These are phyloP conservation scores for Coemansia sp. DNA, from an alignment of 192 early-diverging fungal species.

Conservation along the genomic window DNA sequence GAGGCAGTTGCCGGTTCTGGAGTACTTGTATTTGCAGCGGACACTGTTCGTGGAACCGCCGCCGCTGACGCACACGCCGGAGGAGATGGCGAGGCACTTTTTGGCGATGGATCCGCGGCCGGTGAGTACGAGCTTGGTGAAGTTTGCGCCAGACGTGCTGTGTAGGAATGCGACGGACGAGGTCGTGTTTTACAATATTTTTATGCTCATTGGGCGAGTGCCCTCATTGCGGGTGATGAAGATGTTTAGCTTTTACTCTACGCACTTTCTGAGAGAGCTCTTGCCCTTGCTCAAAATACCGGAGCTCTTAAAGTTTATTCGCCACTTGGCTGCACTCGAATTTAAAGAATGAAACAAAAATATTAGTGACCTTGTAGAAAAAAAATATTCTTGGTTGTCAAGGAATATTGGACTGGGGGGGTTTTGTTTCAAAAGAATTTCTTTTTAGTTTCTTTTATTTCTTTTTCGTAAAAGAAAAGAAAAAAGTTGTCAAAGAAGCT, in stretches of 20 bases:
- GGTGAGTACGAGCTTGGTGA: constrained; percentile 31
- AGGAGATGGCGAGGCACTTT: constrained; percentile 29
- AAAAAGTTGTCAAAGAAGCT: too few species aligned
- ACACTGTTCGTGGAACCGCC: constrained; percentile 21
- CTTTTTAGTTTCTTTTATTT: too few species aligned
- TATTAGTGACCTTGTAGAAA: too few species aligned
- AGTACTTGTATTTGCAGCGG: constrained; percentile 28
- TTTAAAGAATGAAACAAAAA: constrained; percentile 11
- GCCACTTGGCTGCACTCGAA: constrained; percentile 30
- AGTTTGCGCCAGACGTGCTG: constrained; percentile 29
- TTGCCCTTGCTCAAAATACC: constrained; percentile 34
- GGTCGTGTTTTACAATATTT: constrained; percentile 35
- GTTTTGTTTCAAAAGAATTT: too few species aligned
- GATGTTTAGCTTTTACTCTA: constrained; percentile 34
- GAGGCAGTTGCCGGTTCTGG: constrained; percentile 23
- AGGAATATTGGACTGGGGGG: too few species aligned
- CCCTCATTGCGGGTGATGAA: constrained; percentile 33
- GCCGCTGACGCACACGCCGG: constrained; percentile 16
- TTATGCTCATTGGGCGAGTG: constrained; percentile 30
- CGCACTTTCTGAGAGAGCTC: constrained; percentile 27
- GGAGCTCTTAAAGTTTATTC: constrained; percentile 18
- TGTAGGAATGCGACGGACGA: constrained; percentile 23
- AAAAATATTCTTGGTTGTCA: too few species aligned
- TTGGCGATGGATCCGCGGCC: constrained; percentile 22
- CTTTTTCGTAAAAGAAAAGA: too few species aligned